phyloP scores from a whole-genome alignment of 2,329 filamentous ascomycete species.

The Ceratocystiopsis minuta region DNA sequence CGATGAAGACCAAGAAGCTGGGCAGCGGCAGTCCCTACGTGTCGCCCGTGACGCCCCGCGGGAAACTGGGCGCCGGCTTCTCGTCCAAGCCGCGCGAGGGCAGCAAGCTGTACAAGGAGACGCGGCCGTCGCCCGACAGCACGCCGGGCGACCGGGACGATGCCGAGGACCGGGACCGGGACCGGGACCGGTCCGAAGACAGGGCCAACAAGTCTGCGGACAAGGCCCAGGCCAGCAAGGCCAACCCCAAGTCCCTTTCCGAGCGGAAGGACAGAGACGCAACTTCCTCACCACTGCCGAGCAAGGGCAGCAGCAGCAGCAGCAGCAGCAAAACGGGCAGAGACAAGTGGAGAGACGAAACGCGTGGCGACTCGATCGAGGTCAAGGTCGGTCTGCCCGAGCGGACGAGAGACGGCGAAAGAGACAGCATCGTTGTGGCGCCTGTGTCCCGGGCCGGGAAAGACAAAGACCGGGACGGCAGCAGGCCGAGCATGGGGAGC shows the following conservation, averaged over 20 bases:
- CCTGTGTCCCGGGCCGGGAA: too few relatives aligned
- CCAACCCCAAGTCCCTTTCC: too few relatives aligned
- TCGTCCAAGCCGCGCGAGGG: conserved; percentile 4
- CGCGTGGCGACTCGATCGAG: background rate
- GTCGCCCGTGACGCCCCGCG: background rate
- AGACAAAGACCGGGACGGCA: too few relatives aligned
- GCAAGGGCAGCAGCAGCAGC: background rate
- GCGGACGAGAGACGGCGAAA: background rate
- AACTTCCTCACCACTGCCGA: background rate
- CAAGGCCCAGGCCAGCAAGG: background rate
- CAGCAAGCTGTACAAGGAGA: conserved; percentile 8
- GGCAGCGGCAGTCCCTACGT: too few relatives aligned
- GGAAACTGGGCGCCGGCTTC: background rate
- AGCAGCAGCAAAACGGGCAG: too few relatives aligned
- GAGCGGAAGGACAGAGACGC: too few relatives aligned
- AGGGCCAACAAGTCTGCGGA: background rate
- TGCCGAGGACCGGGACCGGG: background rate
- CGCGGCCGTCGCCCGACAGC: conserved; percentile 4
- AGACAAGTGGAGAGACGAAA: too few relatives aligned
- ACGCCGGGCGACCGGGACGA: background rate
- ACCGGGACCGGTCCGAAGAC: too few relatives aligned
- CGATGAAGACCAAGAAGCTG: too few relatives aligned
- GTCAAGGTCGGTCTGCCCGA: background rate
- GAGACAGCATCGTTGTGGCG: background rate
- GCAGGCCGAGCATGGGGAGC: too few relatives aligned